Percentiles rank a stretch among this genome's conserved stretches.
phyloP scores from a whole-genome alignment of 148 eudicot genomes.

The Vaccinium myrtillus region DNA sequence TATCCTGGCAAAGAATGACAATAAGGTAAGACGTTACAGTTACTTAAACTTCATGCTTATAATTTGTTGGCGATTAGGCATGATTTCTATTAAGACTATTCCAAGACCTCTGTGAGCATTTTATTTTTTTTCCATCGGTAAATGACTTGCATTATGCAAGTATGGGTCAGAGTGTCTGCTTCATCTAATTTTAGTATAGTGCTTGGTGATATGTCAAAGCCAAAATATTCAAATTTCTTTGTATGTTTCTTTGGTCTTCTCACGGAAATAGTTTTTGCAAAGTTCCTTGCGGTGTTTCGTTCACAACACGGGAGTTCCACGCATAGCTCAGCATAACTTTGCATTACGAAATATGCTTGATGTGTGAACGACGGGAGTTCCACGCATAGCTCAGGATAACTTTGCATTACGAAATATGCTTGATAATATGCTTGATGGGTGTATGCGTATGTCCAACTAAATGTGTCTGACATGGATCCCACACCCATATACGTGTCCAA shows the following conservation, averaged over 20 bases:
- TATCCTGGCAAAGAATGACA: slow-evolving; percentile 30
- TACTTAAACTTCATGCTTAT: not conserved
- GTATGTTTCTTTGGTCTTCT: not conserved
- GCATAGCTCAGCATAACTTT: not conserved
- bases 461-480: not conserved
- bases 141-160: not conserved
- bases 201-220: not conserved
- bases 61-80: not conserved
- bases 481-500: not conserved
- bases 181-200: not conserved
- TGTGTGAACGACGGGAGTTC: no score
- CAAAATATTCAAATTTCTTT: not conserved
- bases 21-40: slow-evolving; percentile 43
- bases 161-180: no score
- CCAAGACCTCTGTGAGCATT: not conserved
- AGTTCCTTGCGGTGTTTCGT: not conserved
- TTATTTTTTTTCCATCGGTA: not conserved
- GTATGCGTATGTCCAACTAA: not conserved
- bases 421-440: not conserved
- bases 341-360: no score
- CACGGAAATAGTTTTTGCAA: not conserved
- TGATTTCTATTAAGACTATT: not conserved
- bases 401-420: no score
- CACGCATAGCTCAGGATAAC: no score
- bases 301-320: not conserved